phyloP scores from a whole-genome alignment of 495 filamentous ascomycete genomes.

The Aspergillus avenaceus region DNA sequence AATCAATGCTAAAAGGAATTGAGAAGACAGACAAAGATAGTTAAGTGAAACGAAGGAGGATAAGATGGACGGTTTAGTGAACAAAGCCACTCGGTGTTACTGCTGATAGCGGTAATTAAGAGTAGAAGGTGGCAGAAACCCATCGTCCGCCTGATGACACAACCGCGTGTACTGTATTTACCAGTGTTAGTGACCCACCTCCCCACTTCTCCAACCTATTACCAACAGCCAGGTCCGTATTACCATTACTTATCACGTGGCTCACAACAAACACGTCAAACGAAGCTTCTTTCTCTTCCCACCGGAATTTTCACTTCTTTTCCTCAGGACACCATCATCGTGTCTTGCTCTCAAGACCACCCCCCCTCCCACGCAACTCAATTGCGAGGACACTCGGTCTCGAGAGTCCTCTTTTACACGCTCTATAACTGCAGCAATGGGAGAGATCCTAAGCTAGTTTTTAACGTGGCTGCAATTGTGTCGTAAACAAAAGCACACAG shows the following conservation, averaged over 20 bases:
- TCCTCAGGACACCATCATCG: constrained; percentile 8
- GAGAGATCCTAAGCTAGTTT: constrained; percentile 31
- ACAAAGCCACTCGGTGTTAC: neutral
- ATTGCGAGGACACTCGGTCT: constrained; percentile 21
- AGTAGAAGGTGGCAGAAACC: constrained; percentile 38
- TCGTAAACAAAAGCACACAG: constrained; percentile 17
- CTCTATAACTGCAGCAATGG: constrained; percentile 34
- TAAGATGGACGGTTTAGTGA: neutral
- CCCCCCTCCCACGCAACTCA: constrained; percentile 3
- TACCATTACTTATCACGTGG: constrained; percentile 10
- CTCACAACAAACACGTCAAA: constrained; percentile 15
- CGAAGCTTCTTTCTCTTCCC: constrained; percentile 15
- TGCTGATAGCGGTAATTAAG: neutral
- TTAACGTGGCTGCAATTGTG: constrained; percentile 32
- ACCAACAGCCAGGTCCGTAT: constrained; percentile 2
- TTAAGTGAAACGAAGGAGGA: neutral
- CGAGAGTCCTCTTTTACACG: constrained; percentile 25
- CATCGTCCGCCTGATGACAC: constrained; percentile 32
- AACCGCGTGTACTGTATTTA: neutral
- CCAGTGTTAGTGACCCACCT: too few relatives aligned
- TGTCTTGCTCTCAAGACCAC: constrained; percentile 5
- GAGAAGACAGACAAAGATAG: neutral
- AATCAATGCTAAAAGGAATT: constrained; percentile 9
- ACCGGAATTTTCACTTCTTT: constrained; percentile 29
- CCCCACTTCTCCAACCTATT: too few relatives aligned